Evolutionary conservation across 2,329 filamentous ascomycete genomes (phyloP), one percentile per base, ranked within the genome.

Genomic region (Lachnellula subtilissima): DNA sequence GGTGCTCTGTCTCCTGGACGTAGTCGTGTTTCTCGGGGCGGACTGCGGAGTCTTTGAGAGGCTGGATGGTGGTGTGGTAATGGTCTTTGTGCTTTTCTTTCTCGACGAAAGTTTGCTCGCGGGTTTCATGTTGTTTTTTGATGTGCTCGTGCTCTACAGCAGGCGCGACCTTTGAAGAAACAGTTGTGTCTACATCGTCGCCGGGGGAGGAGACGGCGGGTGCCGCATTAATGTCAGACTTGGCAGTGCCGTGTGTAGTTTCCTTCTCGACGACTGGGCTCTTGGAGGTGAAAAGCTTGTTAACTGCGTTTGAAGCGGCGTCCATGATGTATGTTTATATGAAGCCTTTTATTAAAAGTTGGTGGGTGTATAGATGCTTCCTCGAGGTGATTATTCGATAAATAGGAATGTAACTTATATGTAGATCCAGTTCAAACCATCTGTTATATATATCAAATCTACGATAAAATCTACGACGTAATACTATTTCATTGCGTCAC

Each of bases 71-170:
- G 48, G 83, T 86, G 68, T 88, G 84, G 69, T 87, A 85, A 65
- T 88, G 86, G 58, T 88, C 82, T 66, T 88, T 85, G 67, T 88
- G 84, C 4, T 87, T 74, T 64, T 89, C 85, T 62, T 79, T 81
- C 67, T 89, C 83, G 23, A 88, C 71, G 12, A 83, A 51, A 23
- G 85, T 9, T 80, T 85, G 37, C 74, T 77, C n/a, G 82, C 65
- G 53, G 15, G 84, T 72, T 67, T 88, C 83, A 55, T 87, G 84
- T 47, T 78, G 70, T 32, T 60, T 62, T 36, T 60, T 62, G 49
- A 62, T 53, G 51, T 62, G 60, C n/a, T 45, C 60, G 49, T 62
- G 58, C 46, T 62, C 58, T 40, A 62, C 60, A 5, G 58, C 58
- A 12, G 60, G 60, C 3, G 52, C 52, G 37, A 61, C 51, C 23